Evolutionary conservation across 805 yeast genomes (phyloP), one percentile per base, ranked within the genome.

Genomic region (Suhomyces sp.): DNA sequence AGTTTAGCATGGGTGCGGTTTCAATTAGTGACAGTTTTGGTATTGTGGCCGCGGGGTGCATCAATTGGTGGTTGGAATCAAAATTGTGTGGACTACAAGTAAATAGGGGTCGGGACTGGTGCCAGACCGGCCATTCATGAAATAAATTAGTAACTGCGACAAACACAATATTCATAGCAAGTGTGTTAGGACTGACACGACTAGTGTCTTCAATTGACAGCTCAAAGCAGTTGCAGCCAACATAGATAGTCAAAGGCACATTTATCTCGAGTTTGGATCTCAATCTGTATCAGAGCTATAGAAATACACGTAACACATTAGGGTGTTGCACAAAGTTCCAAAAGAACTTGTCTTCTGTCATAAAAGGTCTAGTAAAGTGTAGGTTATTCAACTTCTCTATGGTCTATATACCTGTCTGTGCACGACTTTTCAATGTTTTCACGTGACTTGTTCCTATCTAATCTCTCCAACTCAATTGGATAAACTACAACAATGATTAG

Each of bases 21-120:
- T 87, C 94, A 0, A 80, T 89, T 52, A 86, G 96, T 53, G 96
- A 89, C 62, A 84, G 92, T 1, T 81, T 85, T 10, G 99, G 99
- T 0, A 82, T 92, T 12, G 87, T 89, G 6, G 20, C 87, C 0
- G 96, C 97, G 3, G 97, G 96, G 0, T 61, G 84, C 9, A 64
- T 89, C 2, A 90, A 91, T 17, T 71, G 88, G 71, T 78, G 83
- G 78, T 67, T 92, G 8, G 98, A 93, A 61, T 85, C 87, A 13
- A 59, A 71, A 0, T 72, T 93, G 17, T 93, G 99, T 63, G 62
- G 70, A 2, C 82, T 78, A 57, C 99, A 93, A 65, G 83, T 86
- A 2, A 62, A 63, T 1, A 74, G 81, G 53, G 97, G 92, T 1
- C 75, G 96, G 56, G 87, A 86, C 3, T 92, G 96, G 90, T 93